phyloP scores from a whole-genome alignment of 2,329 filamentous ascomycete genomes.

The Colletotrichum eleusines region DNA sequence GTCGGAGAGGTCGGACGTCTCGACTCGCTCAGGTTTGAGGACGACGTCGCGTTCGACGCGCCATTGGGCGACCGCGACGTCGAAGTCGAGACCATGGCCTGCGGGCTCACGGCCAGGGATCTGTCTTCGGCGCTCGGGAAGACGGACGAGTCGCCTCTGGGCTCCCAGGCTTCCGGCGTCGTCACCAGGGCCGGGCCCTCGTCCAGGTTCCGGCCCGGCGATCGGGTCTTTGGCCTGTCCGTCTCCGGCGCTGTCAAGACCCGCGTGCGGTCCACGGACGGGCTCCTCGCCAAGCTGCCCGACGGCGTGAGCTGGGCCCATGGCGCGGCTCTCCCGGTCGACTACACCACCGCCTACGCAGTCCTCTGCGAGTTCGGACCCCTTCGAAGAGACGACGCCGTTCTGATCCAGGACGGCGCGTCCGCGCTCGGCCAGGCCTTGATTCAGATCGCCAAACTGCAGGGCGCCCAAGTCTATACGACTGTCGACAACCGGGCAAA shows the following conservation, averaged over 20 bases:
- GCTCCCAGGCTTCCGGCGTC: slow-evolving; percentile 50
- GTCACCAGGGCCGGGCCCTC: slow-evolving; percentile 50
- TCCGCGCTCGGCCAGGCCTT: slow-evolving; percentile 53
- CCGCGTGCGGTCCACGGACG: slow-evolving; percentile 40
- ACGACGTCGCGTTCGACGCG: slow-evolving; percentile 43
- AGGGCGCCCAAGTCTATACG: slow-evolving; percentile 49
- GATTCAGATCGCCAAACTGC: slow-evolving; percentile 48
- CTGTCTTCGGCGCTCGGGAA: slow-evolving; percentile 50
- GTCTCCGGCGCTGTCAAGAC: slow-evolving; percentile 43
- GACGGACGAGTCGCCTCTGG: slow-evolving; percentile 43
- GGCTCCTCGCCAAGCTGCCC: slow-evolving; percentile 52
- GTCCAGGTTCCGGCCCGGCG: slow-evolving; percentile 49
- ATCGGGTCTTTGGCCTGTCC: slow-evolving; percentile 46
- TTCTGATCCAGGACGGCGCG: slow-evolving; percentile 53
- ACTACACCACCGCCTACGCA: slow-evolving; percentile 50
- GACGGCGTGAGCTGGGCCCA: slow-evolving; percentile 52
- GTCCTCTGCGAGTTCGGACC: slow-evolving; percentile 47
- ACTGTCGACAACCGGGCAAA: slow-evolving; percentile 49
- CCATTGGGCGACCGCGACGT: slow-evolving; percentile 52
- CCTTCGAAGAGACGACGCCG: slow-evolving; percentile 46
- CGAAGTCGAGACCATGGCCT: slow-evolving; percentile 56
- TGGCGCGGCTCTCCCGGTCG: slow-evolving; percentile 50
- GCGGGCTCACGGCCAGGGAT: slow-evolving; percentile 60
- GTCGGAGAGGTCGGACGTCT: slow-evolving; percentile 45
- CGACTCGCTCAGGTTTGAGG: slow-evolving; percentile 46